Percentiles rank a stretch among this genome's conserved stretches.
phyloP scores from a whole-genome alignment of 2,329 filamentous ascomycete species.

The Plenodomus biglobosus region DNA sequence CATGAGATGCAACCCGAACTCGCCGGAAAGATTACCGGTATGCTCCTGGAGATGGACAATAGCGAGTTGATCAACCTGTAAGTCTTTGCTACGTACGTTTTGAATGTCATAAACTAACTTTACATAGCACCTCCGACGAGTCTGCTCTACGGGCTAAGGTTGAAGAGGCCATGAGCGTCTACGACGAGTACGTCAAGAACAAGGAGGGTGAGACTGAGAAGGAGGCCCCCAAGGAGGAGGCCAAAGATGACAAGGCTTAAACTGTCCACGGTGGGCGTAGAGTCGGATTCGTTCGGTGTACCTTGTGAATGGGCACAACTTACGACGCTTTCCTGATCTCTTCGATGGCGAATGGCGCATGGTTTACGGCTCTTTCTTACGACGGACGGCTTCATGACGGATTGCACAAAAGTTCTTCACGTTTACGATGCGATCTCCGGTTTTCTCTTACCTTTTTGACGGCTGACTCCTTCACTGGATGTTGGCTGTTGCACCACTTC shows the following conservation, averaged over 20 bases:
- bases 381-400: slow-evolving; percentile 34
- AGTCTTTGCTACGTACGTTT: slow-evolving; percentile 52
- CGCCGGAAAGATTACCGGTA: slow-evolving; percentile 98
- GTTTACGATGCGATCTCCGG: slow-evolving; percentile 26
- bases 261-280: slow-evolving; percentile 32
- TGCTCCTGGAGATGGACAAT: slow-evolving; percentile 99
- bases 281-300: slow-evolving; percentile 35
- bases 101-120: slow-evolving; percentile 30
- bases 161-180: slow-evolving; percentile 93
- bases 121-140: slow-evolving; percentile 79
- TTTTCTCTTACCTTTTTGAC: slow-evolving; percentile 14
- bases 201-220: slow-evolving; percentile 55
- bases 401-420: slow-evolving; percentile 43
- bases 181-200: slow-evolving; percentile 97
- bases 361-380: slow-evolving; percentile 32
- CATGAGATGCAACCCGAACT: slow-evolving; percentile 90
- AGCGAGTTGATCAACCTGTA: slow-evolving; percentile 90
- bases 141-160: slow-evolving; percentile 90
- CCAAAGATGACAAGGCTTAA: slow-evolving; percentile 53
- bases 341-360: slow-evolving; percentile 42
- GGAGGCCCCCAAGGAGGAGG: slow-evolving; percentile 45
- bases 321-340: slow-evolving; percentile 33
- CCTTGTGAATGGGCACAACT: slow-evolving; percentile 28
- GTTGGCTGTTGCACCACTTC: slow-evolving; percentile 18
- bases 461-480: slow-evolving; percentile 37